Conservation (phyloP, 495 filamentous ascomycete species). For the Staphylotrichum tortipilum region DNA sequence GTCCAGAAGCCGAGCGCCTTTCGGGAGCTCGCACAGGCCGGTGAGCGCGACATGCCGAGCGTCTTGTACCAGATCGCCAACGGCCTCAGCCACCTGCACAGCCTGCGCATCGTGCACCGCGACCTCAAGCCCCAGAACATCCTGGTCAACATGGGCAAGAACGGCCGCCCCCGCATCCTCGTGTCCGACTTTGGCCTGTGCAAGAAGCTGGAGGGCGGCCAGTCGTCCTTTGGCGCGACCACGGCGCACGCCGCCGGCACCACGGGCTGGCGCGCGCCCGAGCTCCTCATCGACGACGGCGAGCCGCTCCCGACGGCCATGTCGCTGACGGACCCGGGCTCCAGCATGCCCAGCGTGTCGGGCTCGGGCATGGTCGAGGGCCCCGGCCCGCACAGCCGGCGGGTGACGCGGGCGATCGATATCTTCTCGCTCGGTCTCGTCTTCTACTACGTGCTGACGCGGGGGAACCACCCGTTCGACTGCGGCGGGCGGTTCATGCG, state of each 20-base stretch:
- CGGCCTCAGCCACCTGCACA: conserved; percentile 81
- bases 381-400: conserved; percentile 38
- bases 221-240: conserved; percentile 88
- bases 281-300: conserved; percentile 78
- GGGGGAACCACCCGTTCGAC: conserved; percentile 89
- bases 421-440: conserved; percentile 95
- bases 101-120: conserved; percentile 88
- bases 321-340: conserved; percentile 27
- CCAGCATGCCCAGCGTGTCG: conserved; percentile 39
- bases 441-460: conserved; percentile 91
- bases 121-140: conserved; percentile 98
- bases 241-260: conserved; percentile 92
- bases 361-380: conserved; percentile 38
- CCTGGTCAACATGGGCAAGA: conserved; percentile 57
- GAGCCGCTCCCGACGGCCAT: conserved; percentile 21
- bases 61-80: conserved; percentile 79
- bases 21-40: conserved; percentile 41
- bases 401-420: conserved; percentile 90
- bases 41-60: conserved; percentile 50
- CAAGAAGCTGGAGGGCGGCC: conserved; percentile 93
- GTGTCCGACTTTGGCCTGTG: conserved; percentile 97
- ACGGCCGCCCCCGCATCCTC: conserved; percentile 62
- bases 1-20: conserved; percentile 54
- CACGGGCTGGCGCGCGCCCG: conserved; percentile 90
- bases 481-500: conserved; percentile 88